Percentiles rank a stretch among this genome's conserved stretches.
Evolutionary conservation across 2,329 filamentous ascomycete genomes (phyloP).

Genomic region (Exophiala aquamarina): DNA sequence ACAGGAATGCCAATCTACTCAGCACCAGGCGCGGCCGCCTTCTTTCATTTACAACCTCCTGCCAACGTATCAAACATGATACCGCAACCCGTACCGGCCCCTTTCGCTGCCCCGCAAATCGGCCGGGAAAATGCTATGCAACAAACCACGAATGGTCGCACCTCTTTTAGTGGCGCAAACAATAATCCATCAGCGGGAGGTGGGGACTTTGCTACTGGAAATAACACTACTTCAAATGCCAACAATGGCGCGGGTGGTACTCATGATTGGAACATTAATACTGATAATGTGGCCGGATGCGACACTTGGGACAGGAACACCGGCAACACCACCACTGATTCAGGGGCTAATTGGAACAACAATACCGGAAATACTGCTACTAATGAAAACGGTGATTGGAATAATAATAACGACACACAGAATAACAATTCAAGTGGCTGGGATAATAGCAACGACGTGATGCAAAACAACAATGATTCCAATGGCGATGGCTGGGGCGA

Average conservation of each 20-base stretch:
- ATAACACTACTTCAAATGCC: no score
- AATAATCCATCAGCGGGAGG: no score
- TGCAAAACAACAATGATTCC: background rate
- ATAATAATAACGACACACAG: background rate
- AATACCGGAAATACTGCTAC: slow-evolving; percentile 1
- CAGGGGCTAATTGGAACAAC: background rate
- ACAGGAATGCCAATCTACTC: slow-evolving; percentile 13
- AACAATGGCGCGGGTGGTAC: no score
- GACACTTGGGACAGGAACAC: slow-evolving; percentile 9
- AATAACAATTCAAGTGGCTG: slow-evolving; percentile 2
- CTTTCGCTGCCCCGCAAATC: no score
- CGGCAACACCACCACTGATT: slow-evolving; percentile 4
- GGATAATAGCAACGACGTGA: slow-evolving; percentile 7
- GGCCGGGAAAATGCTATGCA: no score
- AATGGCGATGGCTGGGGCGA: background rate
- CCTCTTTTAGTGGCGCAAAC: no score
- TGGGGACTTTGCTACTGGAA: no score
- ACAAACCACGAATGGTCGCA: no score
- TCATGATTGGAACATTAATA: slow-evolving; percentile 8
- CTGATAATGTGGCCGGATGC: background rate
- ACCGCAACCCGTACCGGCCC: no score
- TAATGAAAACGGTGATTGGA: background rate
- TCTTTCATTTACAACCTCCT: no score
- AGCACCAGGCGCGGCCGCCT: slow-evolving; percentile 1
- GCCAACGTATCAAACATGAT: no score